Evolutionary conservation across 208 protist genomes (phyloP).

Genomic region (Naegleria lovaniensis): DNA sequence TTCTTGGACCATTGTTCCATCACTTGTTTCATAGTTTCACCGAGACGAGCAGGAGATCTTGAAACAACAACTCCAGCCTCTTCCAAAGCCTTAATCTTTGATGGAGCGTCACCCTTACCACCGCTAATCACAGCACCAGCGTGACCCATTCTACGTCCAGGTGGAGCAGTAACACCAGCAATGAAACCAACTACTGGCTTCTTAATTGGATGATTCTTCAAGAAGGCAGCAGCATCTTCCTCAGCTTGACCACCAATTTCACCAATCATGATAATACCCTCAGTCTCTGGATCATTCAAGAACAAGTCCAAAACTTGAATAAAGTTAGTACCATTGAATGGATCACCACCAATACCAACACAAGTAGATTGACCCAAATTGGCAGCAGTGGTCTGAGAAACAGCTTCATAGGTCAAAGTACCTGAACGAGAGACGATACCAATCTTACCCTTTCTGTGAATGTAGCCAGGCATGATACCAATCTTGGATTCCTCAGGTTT

Average conservation of each 20-base stretch:
- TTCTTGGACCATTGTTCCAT: background rate
- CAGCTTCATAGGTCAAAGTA: constrained; percentile 99
- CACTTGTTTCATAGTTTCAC: constrained; percentile 64
- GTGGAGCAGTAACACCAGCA: constrained; percentile 94
- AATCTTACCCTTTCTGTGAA: constrained; percentile 95
- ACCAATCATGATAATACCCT: constrained; percentile 95
- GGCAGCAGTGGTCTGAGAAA: constrained; percentile 91
- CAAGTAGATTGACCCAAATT: constrained; percentile 91
- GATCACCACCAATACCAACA: constrained; percentile 97
- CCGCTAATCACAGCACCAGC: constrained; percentile 95
- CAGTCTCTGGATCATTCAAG: constrained; percentile 90
- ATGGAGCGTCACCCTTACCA: constrained; percentile 85
- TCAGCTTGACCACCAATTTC: constrained; percentile 97
- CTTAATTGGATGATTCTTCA: constrained; percentile 82
- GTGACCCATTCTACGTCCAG: constrained; percentile 90
- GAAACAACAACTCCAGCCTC: constrained; percentile 80
- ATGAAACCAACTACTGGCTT: constrained; percentile 97
- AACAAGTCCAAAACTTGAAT: constrained; percentile 94
- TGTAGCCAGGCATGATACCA: constrained; percentile 99
- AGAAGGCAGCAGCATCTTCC: constrained; percentile 94
- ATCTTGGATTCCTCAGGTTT: constrained; percentile 98
- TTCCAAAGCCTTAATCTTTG: constrained; percentile 86
- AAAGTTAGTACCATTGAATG: constrained; percentile 99
- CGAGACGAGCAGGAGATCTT: constrained; percentile 86
- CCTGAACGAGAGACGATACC: constrained; percentile 97